Conservation (phyloP, 345 rosid species). For the Syzygium jambos region DNA sequence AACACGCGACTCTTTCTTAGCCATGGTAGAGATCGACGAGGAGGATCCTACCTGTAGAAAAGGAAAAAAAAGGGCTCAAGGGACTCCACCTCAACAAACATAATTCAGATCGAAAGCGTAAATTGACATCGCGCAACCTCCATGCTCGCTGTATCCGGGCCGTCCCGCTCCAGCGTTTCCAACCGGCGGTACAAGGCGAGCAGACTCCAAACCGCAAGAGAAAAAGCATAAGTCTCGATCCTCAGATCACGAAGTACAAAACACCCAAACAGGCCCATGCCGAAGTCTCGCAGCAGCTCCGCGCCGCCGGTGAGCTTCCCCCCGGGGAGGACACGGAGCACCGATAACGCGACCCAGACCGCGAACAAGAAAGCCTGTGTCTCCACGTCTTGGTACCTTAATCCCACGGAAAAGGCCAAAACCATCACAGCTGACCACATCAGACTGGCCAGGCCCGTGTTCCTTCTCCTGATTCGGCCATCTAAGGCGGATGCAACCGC, state of each 20-base stretch:
- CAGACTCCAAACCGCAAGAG: not conserved
- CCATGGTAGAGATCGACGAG: not conserved
- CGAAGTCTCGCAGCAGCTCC: not conserved
- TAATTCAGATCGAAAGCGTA: not conserved
- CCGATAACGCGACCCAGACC: rapidly evolving
- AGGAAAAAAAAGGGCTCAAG: not conserved
- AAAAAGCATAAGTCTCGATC: not conserved
- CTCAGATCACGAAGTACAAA: not conserved
- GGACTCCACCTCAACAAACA: not conserved
- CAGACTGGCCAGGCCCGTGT: not conserved
- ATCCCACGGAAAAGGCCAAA: not conserved
- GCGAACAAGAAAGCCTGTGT: too few relatives aligned
- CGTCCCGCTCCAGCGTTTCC: not conserved
- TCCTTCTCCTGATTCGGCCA: not conserved
- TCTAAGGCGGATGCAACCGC: not conserved
- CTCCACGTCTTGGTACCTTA: not conserved
- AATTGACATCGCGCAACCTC: not conserved
- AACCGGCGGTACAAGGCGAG: rapidly evolving
- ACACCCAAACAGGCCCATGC: not conserved
- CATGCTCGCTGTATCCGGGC: not conserved
- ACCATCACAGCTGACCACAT: not conserved
- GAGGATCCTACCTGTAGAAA: not conserved
- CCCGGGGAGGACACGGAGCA: not conserved
- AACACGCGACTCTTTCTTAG: not conserved
- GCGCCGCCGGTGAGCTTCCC: rapidly evolving